Evolutionary conservation across 805 yeast genomes (phyloP).

Genomic region (Candida krabiensis): DNA sequence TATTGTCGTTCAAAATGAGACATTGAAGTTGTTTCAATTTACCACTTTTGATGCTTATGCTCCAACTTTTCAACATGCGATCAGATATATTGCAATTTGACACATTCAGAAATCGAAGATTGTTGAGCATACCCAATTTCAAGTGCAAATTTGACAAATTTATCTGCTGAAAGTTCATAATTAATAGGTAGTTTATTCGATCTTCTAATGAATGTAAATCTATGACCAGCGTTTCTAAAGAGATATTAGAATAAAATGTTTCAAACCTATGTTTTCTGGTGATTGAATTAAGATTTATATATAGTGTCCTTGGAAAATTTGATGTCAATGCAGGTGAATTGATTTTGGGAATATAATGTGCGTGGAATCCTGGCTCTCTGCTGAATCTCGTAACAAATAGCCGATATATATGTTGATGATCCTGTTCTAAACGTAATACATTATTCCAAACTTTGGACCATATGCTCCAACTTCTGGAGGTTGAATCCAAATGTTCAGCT

Average conservation of each 20-base stretch:
- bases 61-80: constrained; percentile 24
- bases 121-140: constrained; percentile 8
- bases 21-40: constrained; percentile 21
- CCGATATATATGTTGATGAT: constrained; percentile 29
- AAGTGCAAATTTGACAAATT: constrained; percentile 7
- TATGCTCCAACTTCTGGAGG: constrained; percentile 23
- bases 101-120: constrained; percentile 23
- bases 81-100: constrained; percentile 19
- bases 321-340: constrained; percentile 12
- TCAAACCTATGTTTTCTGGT: constrained; percentile 34
- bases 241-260: constrained; percentile 30
- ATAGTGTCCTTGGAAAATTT: constrained; percentile 21
- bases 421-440: constrained; percentile 30
- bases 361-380: constrained; percentile 10
- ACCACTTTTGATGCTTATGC: constrained; percentile 25
- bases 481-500: constrained; percentile 19
- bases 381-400: constrained; percentile 29
- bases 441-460: constrained; percentile 37
- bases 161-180: constrained; percentile 20
- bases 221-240: constrained; percentile 12
- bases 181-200: constrained; percentile 12
- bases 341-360: constrained; percentile 19
- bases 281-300: constrained; percentile 16
- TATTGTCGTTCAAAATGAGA: constrained; percentile 17
- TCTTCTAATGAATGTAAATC: constrained; percentile 9